Percentiles rank a stretch among this genome's conserved stretches.
Conservation (phyloP, 495 filamentous ascomycete genomes). For the Lasiosphaeria miniovina region DNA sequence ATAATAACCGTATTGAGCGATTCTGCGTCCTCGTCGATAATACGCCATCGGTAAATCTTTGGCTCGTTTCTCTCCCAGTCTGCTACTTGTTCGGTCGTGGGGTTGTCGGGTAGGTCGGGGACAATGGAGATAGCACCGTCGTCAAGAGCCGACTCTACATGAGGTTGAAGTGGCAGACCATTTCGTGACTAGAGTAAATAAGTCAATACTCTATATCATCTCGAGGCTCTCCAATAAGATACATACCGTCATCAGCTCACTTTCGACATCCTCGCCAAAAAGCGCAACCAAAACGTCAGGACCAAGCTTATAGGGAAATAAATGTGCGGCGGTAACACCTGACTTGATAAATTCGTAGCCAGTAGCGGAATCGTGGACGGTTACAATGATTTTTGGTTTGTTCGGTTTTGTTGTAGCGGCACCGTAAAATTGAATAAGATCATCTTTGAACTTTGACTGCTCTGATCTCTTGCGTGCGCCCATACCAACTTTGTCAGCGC, state of each 20-base stretch:
- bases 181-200: conserved; percentile 13
- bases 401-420: conserved; percentile 6
- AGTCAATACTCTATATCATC: neutral
- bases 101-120: conserved; percentile 19
- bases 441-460: conserved; percentile 20
- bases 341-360: conserved; percentile 4
- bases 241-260: conserved; percentile 16
- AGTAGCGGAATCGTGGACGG: conserved; percentile 13
- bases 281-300: conserved; percentile 16
- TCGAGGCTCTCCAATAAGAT: conserved; percentile 2
- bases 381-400: conserved; percentile 11
- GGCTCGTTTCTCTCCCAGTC: conserved; percentile 6
- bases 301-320: conserved; percentile 21
- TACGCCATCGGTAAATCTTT: conserved; percentile 10
- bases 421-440: conserved; percentile 16
- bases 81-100: conserved; percentile 1
- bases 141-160: conserved; percentile 19
- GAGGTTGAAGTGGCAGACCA: conserved; percentile 16
- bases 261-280: conserved; percentile 18
- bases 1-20: neutral
- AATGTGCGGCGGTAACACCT: conserved; percentile 16
- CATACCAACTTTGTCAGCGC: conserved; percentile 11
- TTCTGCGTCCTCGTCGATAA: conserved; percentile 11
- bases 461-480: conserved; percentile 12
- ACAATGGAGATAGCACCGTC: conserved; percentile 23